Evolutionary conservation across 148 eudicot species (phyloP), one percentile per base, ranked within the genome.

Genomic region (Arbutus unedo): DNA sequence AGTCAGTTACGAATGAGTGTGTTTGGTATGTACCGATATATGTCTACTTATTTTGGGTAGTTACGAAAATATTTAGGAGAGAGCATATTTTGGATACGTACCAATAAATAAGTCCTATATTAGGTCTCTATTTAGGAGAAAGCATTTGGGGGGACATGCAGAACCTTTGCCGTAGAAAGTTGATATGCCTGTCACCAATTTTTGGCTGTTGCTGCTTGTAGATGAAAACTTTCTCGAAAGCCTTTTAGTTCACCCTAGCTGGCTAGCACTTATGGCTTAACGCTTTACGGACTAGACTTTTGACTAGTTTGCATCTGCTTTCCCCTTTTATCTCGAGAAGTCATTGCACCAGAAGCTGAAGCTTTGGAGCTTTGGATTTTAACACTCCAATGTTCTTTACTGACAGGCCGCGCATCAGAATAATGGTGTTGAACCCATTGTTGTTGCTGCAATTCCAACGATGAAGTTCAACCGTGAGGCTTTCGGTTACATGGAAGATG

Each of bases 371-470:
- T 50, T 66, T 41, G 50, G 16, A 59, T 79, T 80, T 47, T 82
- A 41, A 64, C 14, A 47, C 74, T 54, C 3, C 47, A 66, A 13
- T 21, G 31, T 55, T 3, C 70, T 77, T 83, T 82, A 21, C 47
- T 84, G 83, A 86, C 91, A 93, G 96, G 87, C 89, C 87, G 91
- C 72, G 82, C 89, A 89, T 82, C 88, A 82, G 83, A 84, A 75
- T 81, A 86, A 78, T 73, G 96, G 93, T 45, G 92, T 93, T 44
- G 88, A 89, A 84, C 90, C 92, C 23, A 85, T 70, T 74, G 84
- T 87, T 82, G 89, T 93, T 71, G 93, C 91, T 83, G 94, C 94
- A 66, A 93, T 93, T 74, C 96, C 96, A 2, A 93, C 92, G 8
- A 84, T 89, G 90, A 91, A 89, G 84, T 93, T 86, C 81, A 74